These are phyloP conservation scores for Amborella trichopoda DNA, from an alignment of 164 flowering plant species.

Conservation along the genomic window DNA sequence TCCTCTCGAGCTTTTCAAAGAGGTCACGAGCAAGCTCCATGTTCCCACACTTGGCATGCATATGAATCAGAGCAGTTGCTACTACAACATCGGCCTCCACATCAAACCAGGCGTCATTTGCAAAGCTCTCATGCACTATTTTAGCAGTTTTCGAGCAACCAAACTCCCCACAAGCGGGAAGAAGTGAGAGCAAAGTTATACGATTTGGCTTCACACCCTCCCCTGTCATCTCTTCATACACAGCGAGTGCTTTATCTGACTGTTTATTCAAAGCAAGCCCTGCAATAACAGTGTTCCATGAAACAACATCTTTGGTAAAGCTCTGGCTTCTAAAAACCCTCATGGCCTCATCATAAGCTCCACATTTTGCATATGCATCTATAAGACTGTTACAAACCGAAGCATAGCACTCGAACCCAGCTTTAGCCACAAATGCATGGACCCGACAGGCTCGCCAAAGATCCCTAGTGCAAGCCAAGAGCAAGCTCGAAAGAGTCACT, in stretches of 20 bases:
- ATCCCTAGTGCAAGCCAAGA: constrained; percentile 8
- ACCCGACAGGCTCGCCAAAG: constrained; percentile 5
- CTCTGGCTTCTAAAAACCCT: constrained; percentile 8
- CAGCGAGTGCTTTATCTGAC: constrained; percentile 11
- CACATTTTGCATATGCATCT: constrained; percentile 13
- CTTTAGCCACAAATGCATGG: constrained; percentile 11
- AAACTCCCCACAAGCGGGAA: constrained; percentile 14
- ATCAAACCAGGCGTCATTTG: not conserved
- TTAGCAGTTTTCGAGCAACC: constrained; percentile 10
- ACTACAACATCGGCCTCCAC: constrained; percentile 12
- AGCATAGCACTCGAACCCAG: constrained; percentile 13
- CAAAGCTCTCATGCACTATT: constrained; percentile 6
- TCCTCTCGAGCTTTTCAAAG: constrained; percentile 9
- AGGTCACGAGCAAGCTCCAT: constrained; percentile 10
- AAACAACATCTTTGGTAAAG: constrained; percentile 12
- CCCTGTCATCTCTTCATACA: constrained; percentile 10
- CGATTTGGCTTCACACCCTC: constrained; percentile 9
- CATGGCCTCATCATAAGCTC: constrained; percentile 3
- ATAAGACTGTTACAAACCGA: constrained; percentile 13
- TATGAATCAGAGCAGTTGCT: constrained; percentile 17
- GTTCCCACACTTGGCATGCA: constrained; percentile 17
- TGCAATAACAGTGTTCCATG: constrained; percentile 20
- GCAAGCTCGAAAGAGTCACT: constrained; percentile 8
- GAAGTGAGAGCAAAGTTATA: constrained; percentile 10
- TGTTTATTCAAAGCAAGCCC: constrained; percentile 9